Percentiles rank a stretch among this genome's conserved stretches.
phyloP scores from a whole-genome alignment of 345 rosid species.

The Gossypium rotundifolium region DNA sequence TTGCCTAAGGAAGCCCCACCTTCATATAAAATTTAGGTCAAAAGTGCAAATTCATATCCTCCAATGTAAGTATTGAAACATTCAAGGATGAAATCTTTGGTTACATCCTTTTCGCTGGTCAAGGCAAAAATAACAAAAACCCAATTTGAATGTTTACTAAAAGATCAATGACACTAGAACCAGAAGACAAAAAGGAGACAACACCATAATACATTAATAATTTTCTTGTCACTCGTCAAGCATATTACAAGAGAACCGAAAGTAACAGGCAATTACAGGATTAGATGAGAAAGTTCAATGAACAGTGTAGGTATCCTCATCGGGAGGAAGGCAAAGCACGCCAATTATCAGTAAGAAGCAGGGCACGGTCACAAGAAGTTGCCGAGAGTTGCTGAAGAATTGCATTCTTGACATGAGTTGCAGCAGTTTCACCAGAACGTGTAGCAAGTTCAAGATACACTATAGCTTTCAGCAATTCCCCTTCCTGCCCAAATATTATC shows the following conservation, averaged over 20 bases:
- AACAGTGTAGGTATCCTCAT: conserved; percentile 5
- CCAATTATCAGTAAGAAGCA: conserved; percentile 57
- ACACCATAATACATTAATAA: no score
- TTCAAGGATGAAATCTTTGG: not conserved
- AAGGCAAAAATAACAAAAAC: no score
- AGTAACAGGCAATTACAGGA: not conserved
- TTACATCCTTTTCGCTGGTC: no score
- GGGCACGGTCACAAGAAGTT: conserved; percentile 41
- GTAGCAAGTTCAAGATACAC: conserved; percentile 87
- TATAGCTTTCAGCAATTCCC: conserved; percentile 66
- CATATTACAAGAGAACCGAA: no score
- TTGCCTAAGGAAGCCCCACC: no score
- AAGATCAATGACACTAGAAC: no score
- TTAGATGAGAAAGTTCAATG: not conserved
- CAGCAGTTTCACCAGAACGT: conserved; percentile 77
- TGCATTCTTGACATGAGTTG: conserved; percentile 60
- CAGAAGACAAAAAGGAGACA: no score
- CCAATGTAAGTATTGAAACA: not conserved
- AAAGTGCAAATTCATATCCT: not conserved
- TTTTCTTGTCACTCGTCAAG: no score
- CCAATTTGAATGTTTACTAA: no score
- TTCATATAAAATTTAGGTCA: no score
- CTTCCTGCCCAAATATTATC: conserved; percentile 47
- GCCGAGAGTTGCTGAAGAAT: conserved; percentile 62
- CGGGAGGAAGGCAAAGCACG: conserved; percentile 39